Evolutionary conservation across 345 rosid species (phyloP).

Genomic region (Cardamine chenopodiifolia): DNA sequence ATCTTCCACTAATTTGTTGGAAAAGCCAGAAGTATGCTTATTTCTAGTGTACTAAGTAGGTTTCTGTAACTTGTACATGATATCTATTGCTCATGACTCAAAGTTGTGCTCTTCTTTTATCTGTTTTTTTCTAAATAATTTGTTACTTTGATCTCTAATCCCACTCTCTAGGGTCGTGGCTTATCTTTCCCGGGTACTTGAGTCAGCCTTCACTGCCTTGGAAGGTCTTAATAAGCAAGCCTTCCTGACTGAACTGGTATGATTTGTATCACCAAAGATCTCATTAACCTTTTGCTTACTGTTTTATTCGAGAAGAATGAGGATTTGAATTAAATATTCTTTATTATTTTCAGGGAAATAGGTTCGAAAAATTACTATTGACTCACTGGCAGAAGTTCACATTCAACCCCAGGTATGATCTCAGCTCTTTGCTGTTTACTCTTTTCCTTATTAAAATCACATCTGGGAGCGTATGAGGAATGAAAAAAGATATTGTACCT

Average conservation of each 20-base stretch:
- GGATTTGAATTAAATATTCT: background rate
- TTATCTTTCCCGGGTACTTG: conserved; percentile 95
- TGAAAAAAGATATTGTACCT: background rate
- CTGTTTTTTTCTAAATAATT: background rate
- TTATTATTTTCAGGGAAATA: conserved; percentile 64
- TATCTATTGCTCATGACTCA: background rate
- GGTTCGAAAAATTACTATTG: conserved; percentile 80
- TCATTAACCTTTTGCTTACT: conserved; percentile 8
- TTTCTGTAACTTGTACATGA: conserved; percentile 8
- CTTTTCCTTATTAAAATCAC: background rate
- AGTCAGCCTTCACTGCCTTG: conserved; percentile 89
- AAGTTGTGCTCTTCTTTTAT: background rate
- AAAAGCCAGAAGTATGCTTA: conserved; percentile 17
- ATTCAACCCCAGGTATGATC: conserved; percentile 85
- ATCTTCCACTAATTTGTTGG: conserved; percentile 7
- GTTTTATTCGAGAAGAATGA: conserved; percentile 14
- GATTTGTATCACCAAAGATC: conserved; percentile 33
- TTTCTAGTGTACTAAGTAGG: conserved; percentile 16
- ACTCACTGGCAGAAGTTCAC: conserved; percentile 97
- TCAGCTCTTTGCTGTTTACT: conserved; percentile 20
- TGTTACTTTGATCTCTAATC: conserved; percentile 13
- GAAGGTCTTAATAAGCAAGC: conserved; percentile 99
- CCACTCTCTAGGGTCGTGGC: conserved; percentile 75
- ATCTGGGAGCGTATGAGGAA: background rate
- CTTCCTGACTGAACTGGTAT: conserved; percentile 93